Conservation (phyloP, 139 green algal species). For the Coccomyxa sp. region DNA sequence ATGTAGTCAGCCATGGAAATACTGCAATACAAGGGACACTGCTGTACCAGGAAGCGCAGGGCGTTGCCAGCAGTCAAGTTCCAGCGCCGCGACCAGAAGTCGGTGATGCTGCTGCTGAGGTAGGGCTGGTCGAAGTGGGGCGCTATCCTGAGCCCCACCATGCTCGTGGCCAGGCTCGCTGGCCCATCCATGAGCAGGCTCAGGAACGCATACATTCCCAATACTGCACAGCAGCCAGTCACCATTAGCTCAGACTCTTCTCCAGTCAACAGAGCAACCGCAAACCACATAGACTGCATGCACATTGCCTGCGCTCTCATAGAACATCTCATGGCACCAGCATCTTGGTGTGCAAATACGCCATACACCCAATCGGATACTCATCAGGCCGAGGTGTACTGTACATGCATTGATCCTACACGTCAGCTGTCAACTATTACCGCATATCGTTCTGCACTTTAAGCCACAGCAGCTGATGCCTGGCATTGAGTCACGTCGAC, state of each 20-base stretch:
- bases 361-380: too few relatives aligned
- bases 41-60: slow-evolving; percentile 20
- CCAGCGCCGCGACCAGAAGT: slow-evolving; percentile 53
- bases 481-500: too few relatives aligned
- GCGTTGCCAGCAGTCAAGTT: slow-evolving; percentile 45
- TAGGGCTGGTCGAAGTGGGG: slow-evolving; percentile 45
- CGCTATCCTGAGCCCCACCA: slow-evolving; percentile 16
- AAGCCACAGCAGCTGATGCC: too few relatives aligned
- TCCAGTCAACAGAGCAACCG: background rate
- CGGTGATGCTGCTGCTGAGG: slow-evolving; percentile 21
- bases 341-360: background rate
- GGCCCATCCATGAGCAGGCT: slow-evolving; percentile 26
- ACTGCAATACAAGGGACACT: background rate
- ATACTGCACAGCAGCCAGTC: background rate
- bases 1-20: background rate
- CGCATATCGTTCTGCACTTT: too few relatives aligned
- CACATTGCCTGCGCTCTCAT: background rate
- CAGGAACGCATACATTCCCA: slow-evolving; percentile 31
- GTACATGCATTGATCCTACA: too few relatives aligned
- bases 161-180: background rate
- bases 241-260: background rate
- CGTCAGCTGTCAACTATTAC: too few relatives aligned
- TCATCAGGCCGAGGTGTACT: too few relatives aligned
- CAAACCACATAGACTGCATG: too few relatives aligned
- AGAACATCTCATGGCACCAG: background rate